Conservation (phyloP, 129 eudicot species). For the Tanacetum coccineum region DNA sequence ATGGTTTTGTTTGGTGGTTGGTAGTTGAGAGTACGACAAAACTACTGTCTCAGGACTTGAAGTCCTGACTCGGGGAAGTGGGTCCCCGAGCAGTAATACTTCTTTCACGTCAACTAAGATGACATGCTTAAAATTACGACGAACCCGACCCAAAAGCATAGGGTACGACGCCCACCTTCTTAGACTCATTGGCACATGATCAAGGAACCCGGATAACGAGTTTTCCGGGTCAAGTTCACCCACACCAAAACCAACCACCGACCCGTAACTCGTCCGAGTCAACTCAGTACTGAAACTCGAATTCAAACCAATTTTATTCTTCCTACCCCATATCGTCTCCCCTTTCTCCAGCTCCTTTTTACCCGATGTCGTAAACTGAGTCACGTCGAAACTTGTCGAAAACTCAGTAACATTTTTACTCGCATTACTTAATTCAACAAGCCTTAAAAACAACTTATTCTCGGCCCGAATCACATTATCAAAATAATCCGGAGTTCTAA, state of each 20-base stretch:
- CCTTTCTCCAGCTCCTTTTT: constrained; percentile 34
- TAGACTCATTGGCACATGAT: constrained; percentile 63
- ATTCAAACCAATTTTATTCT: constrained; percentile 24
- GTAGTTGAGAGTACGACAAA: constrained; percentile 3
- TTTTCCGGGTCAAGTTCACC: constrained; percentile 89
- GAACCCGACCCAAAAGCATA: constrained; percentile 75
- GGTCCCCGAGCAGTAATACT: constrained; percentile 58
- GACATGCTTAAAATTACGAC: constrained; percentile 61
- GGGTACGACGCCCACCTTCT: constrained; percentile 92
- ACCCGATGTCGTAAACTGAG: constrained; percentile 44
- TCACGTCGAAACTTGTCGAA: constrained; percentile 39
- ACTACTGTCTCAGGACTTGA: constrained; percentile 61
- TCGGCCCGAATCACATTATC: constrained; percentile 44
- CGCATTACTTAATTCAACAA: constrained; percentile 22
- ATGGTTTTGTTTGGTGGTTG: constrained; percentile 34
- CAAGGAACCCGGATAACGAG: constrained; percentile 72
- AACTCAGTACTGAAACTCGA: constrained; percentile 39
- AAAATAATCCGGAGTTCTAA: constrained; percentile 20
- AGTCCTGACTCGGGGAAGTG: constrained; percentile 54
- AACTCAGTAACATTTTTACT: background rate
- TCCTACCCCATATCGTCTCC: constrained; percentile 81
- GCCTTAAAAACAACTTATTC: constrained; percentile 39
- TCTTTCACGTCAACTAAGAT: constrained; percentile 61
- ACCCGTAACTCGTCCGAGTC: constrained; percentile 61
- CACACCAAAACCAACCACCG: constrained; percentile 71